Evolutionary conservation across 148 eudicot species (phyloP), one percentile per base, ranked within the genome.

Genomic region (Vaccinium darrowii): DNA sequence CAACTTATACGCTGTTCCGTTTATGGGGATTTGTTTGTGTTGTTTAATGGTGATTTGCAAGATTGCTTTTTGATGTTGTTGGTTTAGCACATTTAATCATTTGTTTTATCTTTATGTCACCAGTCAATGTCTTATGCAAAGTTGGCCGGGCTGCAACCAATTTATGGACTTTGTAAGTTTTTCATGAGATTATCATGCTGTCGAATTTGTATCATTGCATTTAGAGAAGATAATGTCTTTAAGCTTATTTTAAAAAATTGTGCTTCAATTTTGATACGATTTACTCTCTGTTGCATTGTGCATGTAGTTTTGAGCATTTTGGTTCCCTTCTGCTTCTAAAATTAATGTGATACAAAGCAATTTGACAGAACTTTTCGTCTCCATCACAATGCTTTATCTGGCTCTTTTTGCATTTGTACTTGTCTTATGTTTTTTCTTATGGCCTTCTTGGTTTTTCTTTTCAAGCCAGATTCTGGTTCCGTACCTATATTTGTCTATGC

Each of bases 61-160:
- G 79, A 53, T 52, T 54, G 43, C 53, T 67, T 76, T 21, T 72
- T 65, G 16, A 58, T 79, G 47, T 43, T 76, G 16, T 23, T 58
- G 15, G 50, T 23, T 80, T 63, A 43, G 49, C 49, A 39, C 77
- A 72, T 56, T 58, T 72, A 54, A 50, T 36, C 47, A 30, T 81
- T 56, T 84, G 72, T 84, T 85, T 80, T 51, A 67, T 90, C 82
- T 75, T 58, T 88, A 47, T 79, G 74, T 86, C 78, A 57, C 21
- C 92, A 97, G 99, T 94, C 98, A 58, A 97, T 97, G 99, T 97
- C 99, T 78, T 97, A 97, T 81, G 99, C 99, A 75, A 95, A 93
- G 92, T 89, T 97, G 85, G 99, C 99, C 86, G 99, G 99, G 86
- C 94, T 97, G n/a, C 93, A 92, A 81, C 93, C 99, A 36, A 97